Conservation (phyloP, 225 moss, liverwort and hornwort genomes). For the Ulota crispa region DNA sequence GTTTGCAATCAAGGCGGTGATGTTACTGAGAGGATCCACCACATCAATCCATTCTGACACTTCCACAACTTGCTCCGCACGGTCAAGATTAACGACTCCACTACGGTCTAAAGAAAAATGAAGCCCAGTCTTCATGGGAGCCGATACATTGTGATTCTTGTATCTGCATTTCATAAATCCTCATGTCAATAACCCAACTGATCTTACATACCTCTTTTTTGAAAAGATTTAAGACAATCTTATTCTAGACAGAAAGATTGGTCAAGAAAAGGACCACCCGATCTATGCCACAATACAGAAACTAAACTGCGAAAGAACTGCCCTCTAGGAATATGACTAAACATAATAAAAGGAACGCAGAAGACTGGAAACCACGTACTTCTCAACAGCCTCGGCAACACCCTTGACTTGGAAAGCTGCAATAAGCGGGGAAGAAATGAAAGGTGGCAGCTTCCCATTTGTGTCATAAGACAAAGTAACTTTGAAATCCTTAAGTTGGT, state of each 20-base stretch:
- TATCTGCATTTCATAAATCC: conserved; percentile 55
- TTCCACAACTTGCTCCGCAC: conserved; percentile 92
- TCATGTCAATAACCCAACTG: conserved; percentile 7
- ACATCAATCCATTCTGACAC: conserved; percentile 92
- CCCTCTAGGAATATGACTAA: background rate
- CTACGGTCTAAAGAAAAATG: conserved; percentile 90
- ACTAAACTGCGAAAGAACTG: background rate
- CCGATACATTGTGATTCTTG: conserved; percentile 81
- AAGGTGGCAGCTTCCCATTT: conserved; percentile 72
- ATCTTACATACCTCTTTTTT: background rate
- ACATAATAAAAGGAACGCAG: background rate
- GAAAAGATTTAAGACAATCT: background rate
- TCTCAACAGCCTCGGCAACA: conserved; percentile 73
- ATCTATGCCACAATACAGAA: background rate
- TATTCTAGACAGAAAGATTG: background rate
- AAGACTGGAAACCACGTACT: conserved; percentile 45
- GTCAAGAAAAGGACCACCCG: background rate
- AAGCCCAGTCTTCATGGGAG: conserved; percentile 81
- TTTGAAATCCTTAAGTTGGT: conserved; percentile 76
- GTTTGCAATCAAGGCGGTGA: conserved; percentile 53
- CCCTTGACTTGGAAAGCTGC: conserved; percentile 72
- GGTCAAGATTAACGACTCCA: conserved; percentile 77
- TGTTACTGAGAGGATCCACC: conserved; percentile 60
- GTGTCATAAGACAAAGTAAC: conserved; percentile 69
- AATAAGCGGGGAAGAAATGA: conserved; percentile 59